These are phyloP conservation scores for Houttuynia cordata DNA, from an alignment of 164 flowering plant genomes.

Conservation along the genomic window DNA sequence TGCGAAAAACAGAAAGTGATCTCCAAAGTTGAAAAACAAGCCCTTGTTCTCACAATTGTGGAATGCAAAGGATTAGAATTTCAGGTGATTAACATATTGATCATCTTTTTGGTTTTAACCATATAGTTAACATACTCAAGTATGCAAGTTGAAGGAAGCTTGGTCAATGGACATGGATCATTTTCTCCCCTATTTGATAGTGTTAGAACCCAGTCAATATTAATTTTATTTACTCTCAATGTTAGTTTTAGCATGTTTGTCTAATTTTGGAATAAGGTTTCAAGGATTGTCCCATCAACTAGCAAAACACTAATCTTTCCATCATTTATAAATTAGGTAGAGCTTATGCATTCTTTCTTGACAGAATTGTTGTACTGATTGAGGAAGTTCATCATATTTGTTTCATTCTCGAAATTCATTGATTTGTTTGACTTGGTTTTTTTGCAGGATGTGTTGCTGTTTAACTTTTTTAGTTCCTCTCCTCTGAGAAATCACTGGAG, in stretches of 20 bases:
- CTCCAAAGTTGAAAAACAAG: constrained; percentile 46
- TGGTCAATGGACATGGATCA: no score
- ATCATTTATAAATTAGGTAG: no score
- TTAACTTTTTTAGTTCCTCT: constrained; percentile 68
- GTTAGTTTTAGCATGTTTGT: no score
- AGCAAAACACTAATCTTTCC: no score
- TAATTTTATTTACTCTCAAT: no score
- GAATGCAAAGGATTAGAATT: constrained; percentile 86
- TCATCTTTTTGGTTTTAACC: not conserved
- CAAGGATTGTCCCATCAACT: no score
- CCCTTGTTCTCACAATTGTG: constrained; percentile 63
- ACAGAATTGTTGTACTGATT: no score
- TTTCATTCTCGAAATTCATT: not conserved
- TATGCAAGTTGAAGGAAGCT: not conserved
- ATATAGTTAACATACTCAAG: not conserved
- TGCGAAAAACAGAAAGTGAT: constrained; percentile 26
- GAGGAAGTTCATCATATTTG: not conserved
- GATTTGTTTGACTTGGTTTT: not conserved
- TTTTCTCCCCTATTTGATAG: not conserved
- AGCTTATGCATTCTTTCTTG: no score
- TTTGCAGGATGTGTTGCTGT: constrained; percentile 63
- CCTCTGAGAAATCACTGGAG: constrained; percentile 65
- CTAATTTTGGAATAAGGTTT: not conserved
- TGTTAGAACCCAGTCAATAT: no score
- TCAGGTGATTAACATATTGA: constrained; percentile 31